A percentile compares a stretch with the other conserved stretches of the same genome.
phyloP scores from a whole-genome alignment of 2,329 filamentous ascomycete genomes.

The Bipolaris zeicola region DNA sequence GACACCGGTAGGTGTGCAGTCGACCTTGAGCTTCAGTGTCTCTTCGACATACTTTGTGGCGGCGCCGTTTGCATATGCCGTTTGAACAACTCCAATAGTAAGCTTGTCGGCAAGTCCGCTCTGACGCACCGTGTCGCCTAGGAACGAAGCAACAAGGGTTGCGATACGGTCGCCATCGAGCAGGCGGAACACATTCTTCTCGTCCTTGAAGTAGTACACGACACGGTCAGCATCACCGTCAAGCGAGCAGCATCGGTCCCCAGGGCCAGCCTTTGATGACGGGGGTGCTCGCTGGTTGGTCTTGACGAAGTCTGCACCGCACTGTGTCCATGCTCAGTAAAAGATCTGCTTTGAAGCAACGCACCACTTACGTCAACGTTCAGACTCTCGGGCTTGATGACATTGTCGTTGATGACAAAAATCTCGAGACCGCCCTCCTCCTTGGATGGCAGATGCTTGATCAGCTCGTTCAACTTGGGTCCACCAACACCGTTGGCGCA shows the following conservation, averaged over 20 bases:
- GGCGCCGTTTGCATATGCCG: constrained; percentile 95
- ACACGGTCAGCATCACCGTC: constrained; percentile 96
- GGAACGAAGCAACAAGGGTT: constrained; percentile 90
- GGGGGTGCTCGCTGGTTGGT: constrained; percentile 91
- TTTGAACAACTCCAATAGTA: constrained; percentile 93
- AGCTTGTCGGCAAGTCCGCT: constrained; percentile 80
- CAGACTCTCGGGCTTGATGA: constrained; percentile 84
- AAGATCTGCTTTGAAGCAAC: neutral
- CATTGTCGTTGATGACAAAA: constrained; percentile 90
- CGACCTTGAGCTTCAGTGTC: constrained; percentile 83
- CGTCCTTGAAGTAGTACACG: constrained; percentile 91
- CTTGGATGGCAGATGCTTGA: constrained; percentile 77
- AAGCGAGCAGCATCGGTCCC: constrained; percentile 84
- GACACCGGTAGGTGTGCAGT: constrained; percentile 93
- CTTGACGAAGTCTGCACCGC: constrained; percentile 96
- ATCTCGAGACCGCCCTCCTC: constrained; percentile 71
- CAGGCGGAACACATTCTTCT: constrained; percentile 83
- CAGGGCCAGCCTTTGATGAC: constrained; percentile 74
- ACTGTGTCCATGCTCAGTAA: constrained; percentile 57
- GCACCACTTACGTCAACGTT: constrained; percentile 75
- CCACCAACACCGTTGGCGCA: constrained; percentile 97
- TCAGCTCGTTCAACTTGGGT: constrained; percentile 82
- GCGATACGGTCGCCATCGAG: constrained; percentile 97
- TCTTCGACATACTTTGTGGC: constrained; percentile 91
- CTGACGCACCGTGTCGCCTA: constrained; percentile 82